These are phyloP conservation scores for Erythrobasidium hasegawianum DNA, from an alignment of 1,284 basidiomycete genomes.

Conservation along the genomic window DNA sequence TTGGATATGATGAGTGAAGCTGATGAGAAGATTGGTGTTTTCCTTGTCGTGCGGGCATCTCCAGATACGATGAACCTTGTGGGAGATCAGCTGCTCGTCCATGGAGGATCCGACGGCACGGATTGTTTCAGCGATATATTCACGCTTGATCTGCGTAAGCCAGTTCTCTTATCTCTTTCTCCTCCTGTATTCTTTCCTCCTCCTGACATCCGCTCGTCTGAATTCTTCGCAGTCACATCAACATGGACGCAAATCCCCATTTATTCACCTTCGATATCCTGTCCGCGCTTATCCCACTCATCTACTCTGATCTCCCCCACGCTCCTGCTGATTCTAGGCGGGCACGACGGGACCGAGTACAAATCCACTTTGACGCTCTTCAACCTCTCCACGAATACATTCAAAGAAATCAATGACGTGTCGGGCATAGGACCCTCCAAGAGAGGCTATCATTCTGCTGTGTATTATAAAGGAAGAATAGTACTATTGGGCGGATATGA, in stretches of 20 bases:
- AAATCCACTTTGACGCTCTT: slow-evolving; percentile 38
- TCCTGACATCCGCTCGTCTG: neutral
- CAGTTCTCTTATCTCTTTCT: neutral
- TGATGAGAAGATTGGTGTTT: no score
- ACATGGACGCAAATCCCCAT: slow-evolving; percentile 39
- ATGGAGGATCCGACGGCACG: slow-evolving; percentile 38
- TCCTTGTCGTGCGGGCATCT: no score
- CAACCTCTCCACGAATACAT: slow-evolving; percentile 36
- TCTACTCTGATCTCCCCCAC: slow-evolving; percentile 39
- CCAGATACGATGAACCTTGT: slow-evolving; percentile 38
- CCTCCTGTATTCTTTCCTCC: no score
- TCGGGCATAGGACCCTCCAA: slow-evolving; percentile 2
- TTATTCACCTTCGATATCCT: slow-evolving; percentile 32
- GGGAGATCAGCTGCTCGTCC: slow-evolving; percentile 33
- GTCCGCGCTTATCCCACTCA: slow-evolving; percentile 40
- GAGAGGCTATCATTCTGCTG: slow-evolving; percentile 23
- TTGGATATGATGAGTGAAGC: no score
- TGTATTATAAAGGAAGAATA: slow-evolving; percentile 7
- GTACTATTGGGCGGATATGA: slow-evolving; percentile 30
- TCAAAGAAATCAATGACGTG: slow-evolving; percentile 7
- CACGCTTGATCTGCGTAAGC: slow-evolving; percentile 36
- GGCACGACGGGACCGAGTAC: slow-evolving; percentile 43
- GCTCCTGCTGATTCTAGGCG: slow-evolving; percentile 41
- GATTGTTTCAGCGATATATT: slow-evolving; percentile 39
- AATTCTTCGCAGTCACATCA: slow-evolving; percentile 35